Conservation (phyloP, 805 yeast genomes). For the Nakazawaea holstii region DNA sequence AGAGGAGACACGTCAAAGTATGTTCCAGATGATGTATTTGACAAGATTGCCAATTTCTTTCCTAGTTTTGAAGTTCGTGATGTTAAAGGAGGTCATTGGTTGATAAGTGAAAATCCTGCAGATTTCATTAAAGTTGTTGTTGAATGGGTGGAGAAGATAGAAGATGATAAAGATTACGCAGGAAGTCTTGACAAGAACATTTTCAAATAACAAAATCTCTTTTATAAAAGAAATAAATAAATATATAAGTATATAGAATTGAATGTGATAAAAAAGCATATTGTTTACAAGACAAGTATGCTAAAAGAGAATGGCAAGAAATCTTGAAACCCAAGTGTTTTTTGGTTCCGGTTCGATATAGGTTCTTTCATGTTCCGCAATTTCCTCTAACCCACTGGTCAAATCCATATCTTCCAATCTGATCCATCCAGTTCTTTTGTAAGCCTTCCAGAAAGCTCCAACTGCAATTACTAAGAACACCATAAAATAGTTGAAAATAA, state of each 20-base stretch:
- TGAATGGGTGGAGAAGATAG: conserved; percentile 50
- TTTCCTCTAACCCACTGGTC: conserved; percentile 36
- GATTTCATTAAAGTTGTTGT: conserved; percentile 62
- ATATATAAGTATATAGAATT: not conserved
- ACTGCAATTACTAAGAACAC: conserved; percentile 29
- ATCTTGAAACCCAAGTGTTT: not conserved
- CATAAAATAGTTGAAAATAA: conserved; percentile 37
- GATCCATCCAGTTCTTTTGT: conserved; percentile 31
- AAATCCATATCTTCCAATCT: conserved; percentile 43
- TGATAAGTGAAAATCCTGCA: conserved; percentile 78
- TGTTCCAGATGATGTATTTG: conserved; percentile 77
- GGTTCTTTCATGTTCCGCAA: conserved; percentile 40
- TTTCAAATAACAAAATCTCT: not conserved
- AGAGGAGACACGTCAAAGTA: conserved; percentile 74
- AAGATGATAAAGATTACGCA: conserved; percentile 16
- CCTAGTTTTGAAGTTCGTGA: conserved; percentile 73
- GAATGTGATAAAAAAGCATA: not conserved
- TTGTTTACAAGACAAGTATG: no score
- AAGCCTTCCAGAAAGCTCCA: conserved; percentile 30
- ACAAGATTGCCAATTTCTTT: conserved; percentile 68
- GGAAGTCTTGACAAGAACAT: conserved; percentile 6
- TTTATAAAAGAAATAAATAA: not conserved
- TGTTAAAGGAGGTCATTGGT: conserved; percentile 89
- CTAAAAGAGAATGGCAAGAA: conserved; percentile 4
- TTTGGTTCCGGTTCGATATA: conserved; percentile 5